Conservation (phyloP, 2,329 filamentous ascomycete genomes). For the Cladophialophora carrionii region DNA sequence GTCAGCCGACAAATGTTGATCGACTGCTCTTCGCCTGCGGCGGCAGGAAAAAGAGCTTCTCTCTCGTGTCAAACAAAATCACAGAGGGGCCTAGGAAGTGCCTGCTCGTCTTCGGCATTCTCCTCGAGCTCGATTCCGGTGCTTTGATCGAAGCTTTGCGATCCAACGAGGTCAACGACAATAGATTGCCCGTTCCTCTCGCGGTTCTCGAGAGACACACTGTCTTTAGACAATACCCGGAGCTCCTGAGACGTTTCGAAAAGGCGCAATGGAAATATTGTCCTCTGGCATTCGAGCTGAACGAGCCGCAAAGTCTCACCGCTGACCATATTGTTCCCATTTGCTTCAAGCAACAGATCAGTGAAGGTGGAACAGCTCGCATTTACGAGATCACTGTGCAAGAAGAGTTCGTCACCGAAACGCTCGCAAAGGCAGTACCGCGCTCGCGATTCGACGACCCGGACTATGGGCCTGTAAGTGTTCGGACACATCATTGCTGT, state of each 20-base stretch:
- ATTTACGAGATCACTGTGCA: background rate
- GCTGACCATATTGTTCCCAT: background rate
- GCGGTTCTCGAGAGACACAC: background rate
- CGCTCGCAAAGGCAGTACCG: background rate
- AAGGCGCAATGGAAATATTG: conserved; percentile 11
- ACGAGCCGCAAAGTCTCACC: too few relatives aligned
- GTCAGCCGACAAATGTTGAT: background rate
- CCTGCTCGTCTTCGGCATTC: conserved; percentile 8
- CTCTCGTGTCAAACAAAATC: background rate
- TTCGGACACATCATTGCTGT: background rate
- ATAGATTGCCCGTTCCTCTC: conserved; percentile 2
- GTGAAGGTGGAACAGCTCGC: background rate
- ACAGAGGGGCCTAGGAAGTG: background rate
- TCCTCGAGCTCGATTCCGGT: background rate
- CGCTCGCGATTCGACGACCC: background rate
- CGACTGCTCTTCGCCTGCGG: background rate
- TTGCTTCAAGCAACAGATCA: background rate
- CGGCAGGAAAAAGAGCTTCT: background rate
- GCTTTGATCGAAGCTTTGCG: conserved; percentile 4
- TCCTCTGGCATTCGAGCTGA: background rate
- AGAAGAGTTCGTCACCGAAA: background rate
- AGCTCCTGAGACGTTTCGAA: background rate
- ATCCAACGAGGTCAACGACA: background rate
- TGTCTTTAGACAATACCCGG: background rate
- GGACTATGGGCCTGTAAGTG: conserved; percentile 8